Percentiles rank a stretch among this genome's conserved stretches.
phyloP scores from a whole-genome alignment of 495 filamentous ascomycete genomes.

The Schizothecium vesticola region DNA sequence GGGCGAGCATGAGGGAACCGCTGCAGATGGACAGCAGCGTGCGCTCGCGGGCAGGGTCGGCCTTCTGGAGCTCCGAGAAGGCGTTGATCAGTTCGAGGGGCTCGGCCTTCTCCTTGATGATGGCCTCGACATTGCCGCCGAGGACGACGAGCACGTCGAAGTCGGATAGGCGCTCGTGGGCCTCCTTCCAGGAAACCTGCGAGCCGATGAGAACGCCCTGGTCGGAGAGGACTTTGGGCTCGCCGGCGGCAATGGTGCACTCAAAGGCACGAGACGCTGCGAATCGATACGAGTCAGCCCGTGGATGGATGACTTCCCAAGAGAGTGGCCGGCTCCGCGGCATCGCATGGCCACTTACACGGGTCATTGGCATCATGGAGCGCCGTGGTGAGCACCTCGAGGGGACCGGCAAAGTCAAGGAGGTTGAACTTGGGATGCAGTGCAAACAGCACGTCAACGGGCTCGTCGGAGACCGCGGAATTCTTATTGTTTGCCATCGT shows the following conservation, averaged over 20 bases:
- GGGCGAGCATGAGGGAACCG: constrained; percentile 65
- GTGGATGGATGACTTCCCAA: constrained; percentile 1
- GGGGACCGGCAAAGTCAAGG: constrained; percentile 62
- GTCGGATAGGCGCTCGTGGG: constrained; percentile 56
- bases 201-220: constrained; percentile 71
- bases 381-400: constrained; percentile 57
- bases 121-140: constrained; percentile 50
- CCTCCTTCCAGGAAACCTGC: constrained; percentile 63
- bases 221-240: constrained; percentile 54
- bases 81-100: constrained; percentile 59
- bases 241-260: constrained; percentile 58
- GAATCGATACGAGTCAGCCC: constrained; percentile 12
- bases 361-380: constrained; percentile 57
- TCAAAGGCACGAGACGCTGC: constrained; percentile 57
- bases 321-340: background rate
- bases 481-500: constrained; percentile 46
- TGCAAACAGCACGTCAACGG: constrained; percentile 47
- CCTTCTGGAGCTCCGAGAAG: constrained; percentile 61
- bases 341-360: constrained; percentile 37
- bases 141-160: constrained; percentile 69
- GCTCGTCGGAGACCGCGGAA: constrained; percentile 44
- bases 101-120: constrained; percentile 55
- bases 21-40: constrained; percentile 73
- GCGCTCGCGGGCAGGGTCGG: constrained; percentile 63
- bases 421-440: constrained; percentile 48